These are phyloP conservation scores for Pestalotiopsis sp. DNA, from an alignment of 2,329 filamentous ascomycete species.

Conservation along the genomic window DNA sequence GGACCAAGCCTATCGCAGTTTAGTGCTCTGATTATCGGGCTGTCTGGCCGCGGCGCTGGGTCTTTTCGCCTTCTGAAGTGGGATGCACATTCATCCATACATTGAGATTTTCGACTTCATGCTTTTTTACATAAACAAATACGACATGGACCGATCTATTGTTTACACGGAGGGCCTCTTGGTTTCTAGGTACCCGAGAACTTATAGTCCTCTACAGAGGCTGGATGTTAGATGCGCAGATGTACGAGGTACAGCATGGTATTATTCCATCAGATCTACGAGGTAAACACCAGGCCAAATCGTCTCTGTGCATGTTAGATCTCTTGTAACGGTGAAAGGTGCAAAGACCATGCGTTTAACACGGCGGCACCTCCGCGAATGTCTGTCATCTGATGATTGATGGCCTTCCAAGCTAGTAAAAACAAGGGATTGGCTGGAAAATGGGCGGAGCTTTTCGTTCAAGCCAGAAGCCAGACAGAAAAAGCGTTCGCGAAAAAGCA, in stretches of 20 bases:
- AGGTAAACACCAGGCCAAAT: no score
- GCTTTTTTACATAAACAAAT: not conserved
- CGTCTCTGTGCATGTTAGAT: no score
- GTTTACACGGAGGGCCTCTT: not conserved
- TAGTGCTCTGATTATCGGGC: not conserved
- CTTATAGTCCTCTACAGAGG: no score
- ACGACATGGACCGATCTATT: not conserved
- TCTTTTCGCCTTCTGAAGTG: not conserved
- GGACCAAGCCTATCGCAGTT: conserved; percentile 1
- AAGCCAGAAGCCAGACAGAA: not conserved
- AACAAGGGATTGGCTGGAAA: not conserved
- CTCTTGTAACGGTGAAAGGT: not conserved
- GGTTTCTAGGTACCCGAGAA: not conserved
- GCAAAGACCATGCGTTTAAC: not conserved
- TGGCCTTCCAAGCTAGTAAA: not conserved
- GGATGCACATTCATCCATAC: not conserved
- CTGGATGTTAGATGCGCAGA: no score
- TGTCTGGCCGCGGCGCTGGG: conserved; percentile 1
- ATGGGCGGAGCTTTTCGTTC: not conserved
- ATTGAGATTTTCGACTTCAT: not conserved
- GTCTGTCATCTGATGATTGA: not conserved
- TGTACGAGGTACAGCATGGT: no score
- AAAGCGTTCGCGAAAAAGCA: no score
- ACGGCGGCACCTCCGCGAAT: not conserved
- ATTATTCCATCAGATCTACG: no score